Conservation (phyloP, 2,329 filamentous ascomycete species). For the Lasiodiplodia sp. region DNA sequence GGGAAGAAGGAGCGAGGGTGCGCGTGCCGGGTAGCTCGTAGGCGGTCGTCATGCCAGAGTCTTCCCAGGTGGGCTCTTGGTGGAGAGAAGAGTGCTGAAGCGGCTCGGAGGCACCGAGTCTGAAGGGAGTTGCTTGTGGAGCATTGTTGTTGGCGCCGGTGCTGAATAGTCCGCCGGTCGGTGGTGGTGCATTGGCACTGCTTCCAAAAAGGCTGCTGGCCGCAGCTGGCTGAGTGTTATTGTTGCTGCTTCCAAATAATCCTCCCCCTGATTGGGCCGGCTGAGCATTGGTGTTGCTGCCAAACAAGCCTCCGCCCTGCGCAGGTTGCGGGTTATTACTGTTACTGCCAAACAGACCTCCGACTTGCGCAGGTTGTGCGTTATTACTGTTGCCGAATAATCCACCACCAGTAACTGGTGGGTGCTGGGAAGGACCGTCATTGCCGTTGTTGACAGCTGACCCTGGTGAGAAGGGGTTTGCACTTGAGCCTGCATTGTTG, state of each 20-base stretch:
- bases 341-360: conserved; percentile 2
- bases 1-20: conserved; percentile 59
- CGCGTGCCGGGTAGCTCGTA: conserved; percentile 68
- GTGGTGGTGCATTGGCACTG: neutral
- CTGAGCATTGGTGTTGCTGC: neutral
- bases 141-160: neutral
- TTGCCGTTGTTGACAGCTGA: neutral
- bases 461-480: neutral
- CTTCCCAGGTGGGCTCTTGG: conserved; percentile 53
- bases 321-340: neutral
- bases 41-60: conserved; percentile 66
- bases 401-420: neutral
- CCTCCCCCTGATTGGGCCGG: neutral
- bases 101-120: neutral
- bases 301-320: conserved; percentile 4
- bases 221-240: neutral
- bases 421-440: neutral
- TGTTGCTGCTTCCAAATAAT: conserved; percentile 10
- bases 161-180: neutral
- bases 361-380: neutral
- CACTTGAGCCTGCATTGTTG: neutral
- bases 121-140: neutral
- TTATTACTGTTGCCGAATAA: conserved; percentile 6
- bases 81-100: neutral
- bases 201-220: conserved; percentile 1